Percentiles rank a stretch among this genome's conserved stretches.
These are phyloP conservation scores for Teratosphaeria zuluensis DNA, from an alignment of 2,329 filamentous ascomycete genomes.

Conservation along the genomic window DNA sequence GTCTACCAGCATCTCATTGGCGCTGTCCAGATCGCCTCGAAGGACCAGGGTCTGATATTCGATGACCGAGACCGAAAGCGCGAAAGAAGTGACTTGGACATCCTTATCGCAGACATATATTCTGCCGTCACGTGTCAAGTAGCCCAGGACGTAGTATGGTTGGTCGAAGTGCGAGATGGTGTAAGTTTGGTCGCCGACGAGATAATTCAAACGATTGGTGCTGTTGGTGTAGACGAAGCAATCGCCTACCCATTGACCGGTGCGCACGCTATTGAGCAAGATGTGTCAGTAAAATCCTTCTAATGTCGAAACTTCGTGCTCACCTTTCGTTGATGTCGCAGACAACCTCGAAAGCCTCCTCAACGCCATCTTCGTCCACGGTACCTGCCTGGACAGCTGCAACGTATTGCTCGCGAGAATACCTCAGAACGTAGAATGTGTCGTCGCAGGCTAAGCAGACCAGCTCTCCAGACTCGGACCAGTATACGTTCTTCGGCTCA, in stretches of 20 bases:
- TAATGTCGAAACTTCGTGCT: neutral
- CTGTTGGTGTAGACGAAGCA: slow-evolving; percentile 98
- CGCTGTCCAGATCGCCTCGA: slow-evolving; percentile 84
- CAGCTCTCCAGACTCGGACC: slow-evolving; percentile 93
- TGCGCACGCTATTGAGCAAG: slow-evolving; percentile 56
- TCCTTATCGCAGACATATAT: slow-evolving; percentile 96
- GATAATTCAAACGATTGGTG: slow-evolving; percentile 93
- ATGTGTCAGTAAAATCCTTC: neutral
- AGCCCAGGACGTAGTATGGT: slow-evolving; percentile 88
- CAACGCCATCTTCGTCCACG: slow-evolving; percentile 83
- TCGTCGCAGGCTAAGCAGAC: slow-evolving; percentile 90
- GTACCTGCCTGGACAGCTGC: slow-evolving; percentile 73
- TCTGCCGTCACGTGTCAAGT: slow-evolving; percentile 87
- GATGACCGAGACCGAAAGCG: slow-evolving; percentile 80
- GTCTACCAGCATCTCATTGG: slow-evolving; percentile 68
- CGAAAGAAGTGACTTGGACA: slow-evolving; percentile 81
- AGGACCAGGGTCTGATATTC: slow-evolving; percentile 96
- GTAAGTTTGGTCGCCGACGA: slow-evolving; percentile 96
- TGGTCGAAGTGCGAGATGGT: slow-evolving; percentile 96
- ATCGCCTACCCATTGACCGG: slow-evolving; percentile 95
- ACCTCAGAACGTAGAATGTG: slow-evolving; percentile 87
- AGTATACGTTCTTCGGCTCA: slow-evolving; percentile 67
- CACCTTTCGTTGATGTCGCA: slow-evolving; percentile 88
- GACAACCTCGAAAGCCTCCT: slow-evolving; percentile 90
- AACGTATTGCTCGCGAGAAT: slow-evolving; percentile 78